A percentile compares a stretch with the other conserved stretches of the same genome.
Conservation (phyloP, 2,329 filamentous ascomycete genomes). For the Sporothrix variecibatus region DNA sequence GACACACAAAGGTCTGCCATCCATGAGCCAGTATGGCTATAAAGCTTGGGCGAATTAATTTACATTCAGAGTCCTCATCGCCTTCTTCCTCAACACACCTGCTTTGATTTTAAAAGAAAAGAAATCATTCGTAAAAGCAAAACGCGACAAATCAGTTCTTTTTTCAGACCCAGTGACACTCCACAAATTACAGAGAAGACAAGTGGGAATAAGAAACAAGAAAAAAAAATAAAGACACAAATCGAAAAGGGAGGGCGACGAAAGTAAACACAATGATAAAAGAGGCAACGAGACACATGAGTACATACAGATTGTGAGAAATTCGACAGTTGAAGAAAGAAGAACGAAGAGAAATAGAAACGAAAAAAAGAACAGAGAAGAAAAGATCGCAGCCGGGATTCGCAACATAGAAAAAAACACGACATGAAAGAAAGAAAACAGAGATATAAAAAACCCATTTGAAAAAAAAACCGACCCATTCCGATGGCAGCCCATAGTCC, state of each 20-base stretch:
- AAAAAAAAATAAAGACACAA: neutral
- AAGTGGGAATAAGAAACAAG: conserved; percentile 3
- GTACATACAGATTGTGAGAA: neutral
- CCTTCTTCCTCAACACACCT: neutral
- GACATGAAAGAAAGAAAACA: neutral
- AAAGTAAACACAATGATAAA: neutral
- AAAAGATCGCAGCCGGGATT: neutral
- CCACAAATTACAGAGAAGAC: neutral
- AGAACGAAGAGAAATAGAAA: neutral
- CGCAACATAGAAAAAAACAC: neutral
- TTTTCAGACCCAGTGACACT: neutral
- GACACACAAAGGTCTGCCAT: neutral
- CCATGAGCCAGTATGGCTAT: neutral
- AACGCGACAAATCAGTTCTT: neutral
- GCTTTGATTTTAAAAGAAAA: neutral
- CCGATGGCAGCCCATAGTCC: conserved; percentile 3
- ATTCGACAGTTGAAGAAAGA: neutral
- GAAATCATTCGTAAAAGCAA: neutral
- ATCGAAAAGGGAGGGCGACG: neutral
- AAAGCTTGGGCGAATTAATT: neutral
- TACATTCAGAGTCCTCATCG: neutral
- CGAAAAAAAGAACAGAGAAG: neutral
- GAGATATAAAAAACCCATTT: neutral
- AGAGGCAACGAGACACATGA: conserved; percentile 6
- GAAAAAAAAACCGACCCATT: conserved; percentile 2